Conservation (phyloP, 1,284 basidiomycete species). For the Hymenochaete sp. region DNA sequence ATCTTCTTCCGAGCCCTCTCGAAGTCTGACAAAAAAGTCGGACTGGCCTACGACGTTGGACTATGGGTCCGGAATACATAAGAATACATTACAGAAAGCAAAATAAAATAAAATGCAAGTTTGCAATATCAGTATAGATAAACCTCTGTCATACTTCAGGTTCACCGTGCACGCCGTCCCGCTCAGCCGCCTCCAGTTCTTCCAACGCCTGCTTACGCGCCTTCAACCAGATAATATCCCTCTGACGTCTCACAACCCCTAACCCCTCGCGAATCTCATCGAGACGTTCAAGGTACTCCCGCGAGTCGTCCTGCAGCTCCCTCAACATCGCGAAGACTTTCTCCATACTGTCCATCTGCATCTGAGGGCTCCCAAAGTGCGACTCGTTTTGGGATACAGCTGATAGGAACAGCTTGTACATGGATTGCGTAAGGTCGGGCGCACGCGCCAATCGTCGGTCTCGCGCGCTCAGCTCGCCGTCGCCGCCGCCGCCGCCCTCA, state of each 20-base stretch:
- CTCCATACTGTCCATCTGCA: slow-evolving; percentile 59
- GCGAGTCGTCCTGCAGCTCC: slow-evolving; percentile 71
- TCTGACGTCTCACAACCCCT: slow-evolving; percentile 59
- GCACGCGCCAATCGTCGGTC: slow-evolving; percentile 45
- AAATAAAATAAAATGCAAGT: too few relatives aligned
- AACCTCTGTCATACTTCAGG: too few relatives aligned
- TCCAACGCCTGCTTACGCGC: slow-evolving; percentile 63
- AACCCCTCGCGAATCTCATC: slow-evolving; percentile 71
- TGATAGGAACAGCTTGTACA: slow-evolving; percentile 59
- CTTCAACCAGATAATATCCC: slow-evolving; percentile 63
- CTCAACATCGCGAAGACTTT: slow-evolving; percentile 60
- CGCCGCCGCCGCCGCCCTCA: slow-evolving; percentile 46
- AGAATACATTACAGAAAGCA: background rate
- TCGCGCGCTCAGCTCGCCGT: slow-evolving; percentile 40
- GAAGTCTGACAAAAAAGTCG: too few relatives aligned
- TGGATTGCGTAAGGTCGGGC: slow-evolving; percentile 54
- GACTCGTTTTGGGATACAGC: slow-evolving; percentile 38
- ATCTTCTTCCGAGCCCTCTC: too few relatives aligned
- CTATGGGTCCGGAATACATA: too few relatives aligned
- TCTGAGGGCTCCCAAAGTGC: slow-evolving; percentile 53
- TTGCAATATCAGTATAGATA: too few relatives aligned
- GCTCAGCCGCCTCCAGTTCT: slow-evolving; percentile 49
- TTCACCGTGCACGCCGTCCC: slow-evolving; percentile 15
- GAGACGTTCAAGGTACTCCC: slow-evolving; percentile 72
- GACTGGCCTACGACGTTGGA: too few relatives aligned